A percentile compares a stretch with the other conserved stretches of the same genome.
These are phyloP conservation scores for Colletotrichum somersetense DNA, from an alignment of 2,329 filamentous ascomycete genomes.

Conservation along the genomic window DNA sequence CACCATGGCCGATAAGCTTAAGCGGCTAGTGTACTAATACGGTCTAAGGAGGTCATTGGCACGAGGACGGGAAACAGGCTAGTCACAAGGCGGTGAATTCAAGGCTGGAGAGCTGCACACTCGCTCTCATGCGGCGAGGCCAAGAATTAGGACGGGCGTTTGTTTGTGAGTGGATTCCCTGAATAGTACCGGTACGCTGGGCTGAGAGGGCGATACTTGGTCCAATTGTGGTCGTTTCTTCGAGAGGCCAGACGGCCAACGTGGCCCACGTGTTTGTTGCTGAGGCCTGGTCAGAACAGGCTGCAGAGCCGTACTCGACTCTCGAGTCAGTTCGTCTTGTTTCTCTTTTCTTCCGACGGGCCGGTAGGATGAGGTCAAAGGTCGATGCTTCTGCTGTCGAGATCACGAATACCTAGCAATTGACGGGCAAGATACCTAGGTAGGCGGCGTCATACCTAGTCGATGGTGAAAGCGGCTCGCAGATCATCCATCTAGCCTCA, in stretches of 20 bases:
- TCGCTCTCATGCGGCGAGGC: constrained; percentile 5
- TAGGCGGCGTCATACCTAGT: background rate
- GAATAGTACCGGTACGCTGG: background rate
- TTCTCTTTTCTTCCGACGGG: background rate
- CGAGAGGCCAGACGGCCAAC: constrained; percentile 9
- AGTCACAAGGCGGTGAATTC: constrained; percentile 4
- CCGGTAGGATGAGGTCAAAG: background rate
- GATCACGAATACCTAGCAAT: constrained; percentile 25
- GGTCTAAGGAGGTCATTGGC: constrained; percentile 1
- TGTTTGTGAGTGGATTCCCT: background rate
- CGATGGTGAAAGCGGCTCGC: background rate
- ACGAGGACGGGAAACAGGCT: constrained; percentile 17
- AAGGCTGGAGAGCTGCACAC: constrained; percentile 20
- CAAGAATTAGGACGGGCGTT: constrained; percentile 3
- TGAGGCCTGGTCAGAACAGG: background rate
- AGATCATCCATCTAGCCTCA: constrained; percentile 28
- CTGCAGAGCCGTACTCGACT: background rate
- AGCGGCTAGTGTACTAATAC: constrained; percentile 32
- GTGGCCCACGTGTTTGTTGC: constrained; percentile 4
- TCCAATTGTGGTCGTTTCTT: constrained; percentile 21
- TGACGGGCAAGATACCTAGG: background rate
- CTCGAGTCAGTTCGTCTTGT: constrained; percentile 7
- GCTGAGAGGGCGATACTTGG: background rate
- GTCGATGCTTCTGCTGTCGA: constrained; percentile 21
- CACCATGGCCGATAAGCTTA: constrained; percentile 37